Conservation (phyloP, 805 yeast genomes). For the Sugiyamaella valdiviana region DNA sequence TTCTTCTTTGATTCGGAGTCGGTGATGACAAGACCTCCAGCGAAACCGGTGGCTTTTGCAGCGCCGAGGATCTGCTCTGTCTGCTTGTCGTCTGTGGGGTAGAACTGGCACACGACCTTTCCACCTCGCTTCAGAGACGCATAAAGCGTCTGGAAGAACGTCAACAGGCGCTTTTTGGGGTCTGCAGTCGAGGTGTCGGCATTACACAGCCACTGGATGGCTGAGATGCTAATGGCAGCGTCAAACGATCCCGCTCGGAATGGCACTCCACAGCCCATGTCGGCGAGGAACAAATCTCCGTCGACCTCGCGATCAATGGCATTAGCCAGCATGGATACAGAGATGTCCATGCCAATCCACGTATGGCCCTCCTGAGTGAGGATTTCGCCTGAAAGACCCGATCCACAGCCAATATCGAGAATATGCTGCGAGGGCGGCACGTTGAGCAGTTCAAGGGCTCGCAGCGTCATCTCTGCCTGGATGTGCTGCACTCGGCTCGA, state of each 20-base stretch:
- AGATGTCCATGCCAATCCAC: slow-evolving; percentile 96
- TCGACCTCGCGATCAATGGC: slow-evolving; percentile 89
- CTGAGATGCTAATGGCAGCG: slow-evolving; percentile 91
- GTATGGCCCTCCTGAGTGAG: slow-evolving; percentile 86
- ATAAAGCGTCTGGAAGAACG: slow-evolving; percentile 83
- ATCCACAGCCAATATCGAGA: slow-evolving; percentile 94
- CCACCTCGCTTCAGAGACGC: slow-evolving; percentile 89
- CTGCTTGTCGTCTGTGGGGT: slow-evolving; percentile 86
- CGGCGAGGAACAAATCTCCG: slow-evolving; percentile 87
- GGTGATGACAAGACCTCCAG: slow-evolving; percentile 91
- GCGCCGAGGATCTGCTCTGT: slow-evolving; percentile 68
- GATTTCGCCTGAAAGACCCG: slow-evolving; percentile 93
- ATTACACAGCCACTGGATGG: slow-evolving; percentile 96
- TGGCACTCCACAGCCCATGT: slow-evolving; percentile 91
- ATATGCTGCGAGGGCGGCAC: slow-evolving; percentile 61
- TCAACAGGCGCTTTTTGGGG: slow-evolving; percentile 72
- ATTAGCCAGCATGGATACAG: slow-evolving; percentile 92
- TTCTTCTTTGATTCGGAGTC: slow-evolving; percentile 90
- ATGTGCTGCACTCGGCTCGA: slow-evolving; percentile 97
- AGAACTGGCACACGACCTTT: slow-evolving; percentile 94
- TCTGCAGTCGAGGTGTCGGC: slow-evolving; percentile 80
- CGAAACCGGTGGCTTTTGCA: slow-evolving; percentile 92
- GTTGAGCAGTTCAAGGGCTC: slow-evolving; percentile 84
- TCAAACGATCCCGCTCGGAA: slow-evolving; percentile 95
- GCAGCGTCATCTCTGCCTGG: slow-evolving; percentile 93